Evolutionary conservation across 2,329 filamentous ascomycete genomes (phyloP), one percentile per base, ranked within the genome.

Genomic region (Pseudocercospora fijiensis): DNA sequence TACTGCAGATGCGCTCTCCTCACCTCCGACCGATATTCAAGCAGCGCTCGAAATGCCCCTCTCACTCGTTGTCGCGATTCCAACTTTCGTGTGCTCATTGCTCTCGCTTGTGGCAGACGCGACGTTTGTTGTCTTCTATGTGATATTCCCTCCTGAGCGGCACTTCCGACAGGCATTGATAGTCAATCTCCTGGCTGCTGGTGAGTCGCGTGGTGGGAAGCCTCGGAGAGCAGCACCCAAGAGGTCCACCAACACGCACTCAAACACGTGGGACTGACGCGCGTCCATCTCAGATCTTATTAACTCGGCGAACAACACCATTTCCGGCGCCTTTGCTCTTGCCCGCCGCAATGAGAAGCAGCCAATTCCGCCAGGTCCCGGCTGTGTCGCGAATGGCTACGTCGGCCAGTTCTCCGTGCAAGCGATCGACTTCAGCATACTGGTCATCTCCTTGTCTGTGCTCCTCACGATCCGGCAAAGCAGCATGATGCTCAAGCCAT

Each of bases 401-500:
- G 65, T 81, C 41, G 79, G 79, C 24, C 81, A 82, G 60, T 72
- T 81, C 52, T 80, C 78, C 2, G 80, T 81, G 11, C 80, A 82
- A 68, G 73, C 72, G 4, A 70, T 73, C 55, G 74, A 75, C 63
- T 76, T 81, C 63, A 78, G 76, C 28, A 79, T 82, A 58, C 73
- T 82, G 13, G 76, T 79, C 37, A 82, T 82, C 26, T 75, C 79
- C 11, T 72, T 82, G 18, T 73, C 78, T 1, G 80, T 79, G 4
- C 73, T 81, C 10, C 72, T 79, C 30, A 78, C 78, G 0, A 75
- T 82, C 11, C 74, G 56, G 74, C 71, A 58, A 74, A 75, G 2
- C 73, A 74, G 43, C 68, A 78, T 63, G 71, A 75, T n/a, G 66
- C 76, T 41, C 70, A 75, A 52, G 69, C 70, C 43, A 24, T 63